Percentiles rank a stretch among this genome's conserved stretches.
These are phyloP conservation scores for Pigoraptor vietnamica DNA, from an alignment of 78 protist genomes.

Conservation along the genomic window DNA sequence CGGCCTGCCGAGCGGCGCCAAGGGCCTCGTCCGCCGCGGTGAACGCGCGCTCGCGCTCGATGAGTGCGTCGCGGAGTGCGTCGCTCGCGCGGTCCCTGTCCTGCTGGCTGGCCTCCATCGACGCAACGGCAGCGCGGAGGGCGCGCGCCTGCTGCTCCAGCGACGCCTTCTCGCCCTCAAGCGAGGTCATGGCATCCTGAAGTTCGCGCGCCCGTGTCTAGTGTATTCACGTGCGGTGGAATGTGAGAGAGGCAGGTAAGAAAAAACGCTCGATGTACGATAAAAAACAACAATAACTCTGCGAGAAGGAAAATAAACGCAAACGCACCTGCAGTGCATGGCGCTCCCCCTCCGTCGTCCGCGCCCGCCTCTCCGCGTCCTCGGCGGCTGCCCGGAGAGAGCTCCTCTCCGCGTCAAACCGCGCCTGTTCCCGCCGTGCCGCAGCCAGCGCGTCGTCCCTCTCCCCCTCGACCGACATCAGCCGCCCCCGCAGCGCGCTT, in stretches of 20 bases:
- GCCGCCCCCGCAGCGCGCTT: not conserved
- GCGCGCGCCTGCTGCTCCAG: not conserved
- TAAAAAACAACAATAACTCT: not conserved
- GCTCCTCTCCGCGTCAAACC: not conserved
- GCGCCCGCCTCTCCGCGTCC: not conserved
- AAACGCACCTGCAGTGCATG: not conserved
- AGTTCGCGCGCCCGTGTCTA: not conserved
- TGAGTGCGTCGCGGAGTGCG: not conserved
- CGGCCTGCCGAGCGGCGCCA: not conserved
- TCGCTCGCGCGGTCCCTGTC: not conserved
- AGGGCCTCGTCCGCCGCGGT: not conserved
- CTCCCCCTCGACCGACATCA: not conserved
- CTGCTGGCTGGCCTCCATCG: not conserved
- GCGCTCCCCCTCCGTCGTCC: not conserved
- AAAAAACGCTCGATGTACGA: not conserved
- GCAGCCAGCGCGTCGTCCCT: not conserved
- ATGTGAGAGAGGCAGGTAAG: too few relatives aligned
- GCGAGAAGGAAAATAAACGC: not conserved
- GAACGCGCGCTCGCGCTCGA: not conserved
- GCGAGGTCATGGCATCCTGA: not conserved
- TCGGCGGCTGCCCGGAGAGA: not conserved
- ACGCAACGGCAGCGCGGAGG: not conserved
- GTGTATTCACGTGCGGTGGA: too few relatives aligned
- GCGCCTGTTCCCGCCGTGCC: not conserved
- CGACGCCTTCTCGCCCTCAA: not conserved